Evolutionary conservation across 768 basidiomycete species (phyloP).

Genomic region (Suillus discolor): DNA sequence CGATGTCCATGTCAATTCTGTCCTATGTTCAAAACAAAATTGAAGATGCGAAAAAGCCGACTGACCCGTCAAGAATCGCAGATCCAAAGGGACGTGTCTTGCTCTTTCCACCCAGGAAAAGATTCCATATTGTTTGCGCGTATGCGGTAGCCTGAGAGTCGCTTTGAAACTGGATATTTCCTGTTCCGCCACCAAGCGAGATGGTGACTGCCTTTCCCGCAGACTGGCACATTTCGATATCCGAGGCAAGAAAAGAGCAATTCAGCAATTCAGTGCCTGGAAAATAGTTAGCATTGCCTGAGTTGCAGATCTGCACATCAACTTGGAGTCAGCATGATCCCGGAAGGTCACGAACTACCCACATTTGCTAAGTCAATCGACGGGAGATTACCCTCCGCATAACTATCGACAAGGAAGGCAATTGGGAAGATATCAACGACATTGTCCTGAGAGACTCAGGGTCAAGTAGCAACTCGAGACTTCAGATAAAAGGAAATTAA

Average conservation of each 20-base stretch:
- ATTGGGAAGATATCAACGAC: slow-evolving; percentile 60
- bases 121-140: slow-evolving; percentile 65
- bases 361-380: slow-evolving; percentile 65
- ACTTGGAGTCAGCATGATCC: not conserved
- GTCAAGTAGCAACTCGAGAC: not conserved
- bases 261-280: slow-evolving; percentile 65
- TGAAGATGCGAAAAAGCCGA: not conserved
- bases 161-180: slow-evolving; percentile 59
- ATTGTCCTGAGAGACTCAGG: slow-evolving; percentile 43
- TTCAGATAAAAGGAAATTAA: slow-evolving; percentile 1
- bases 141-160: slow-evolving; percentile 59
- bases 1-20: slow-evolving; percentile 50
- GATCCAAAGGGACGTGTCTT: slow-evolving; percentile 68
- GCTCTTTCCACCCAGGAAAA: slow-evolving; percentile 68
- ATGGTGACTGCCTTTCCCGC: slow-evolving; percentile 61
- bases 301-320: slow-evolving; percentile 58
- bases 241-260: slow-evolving; percentile 59
- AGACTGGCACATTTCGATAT: slow-evolving; percentile 66
- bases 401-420: slow-evolving; percentile 63
- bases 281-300: slow-evolving; percentile 57
- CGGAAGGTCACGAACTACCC: slow-evolving; percentile 11
- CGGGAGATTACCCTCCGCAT: slow-evolving; percentile 57
- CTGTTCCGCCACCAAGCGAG: slow-evolving; percentile 63
- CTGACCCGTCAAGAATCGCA: slow-evolving; percentile 72
- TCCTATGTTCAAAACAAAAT: not conserved